Evolutionary conservation across 768 basidiomycete species (phyloP).

Genomic region (Xanthoconium purpureum): DNA sequence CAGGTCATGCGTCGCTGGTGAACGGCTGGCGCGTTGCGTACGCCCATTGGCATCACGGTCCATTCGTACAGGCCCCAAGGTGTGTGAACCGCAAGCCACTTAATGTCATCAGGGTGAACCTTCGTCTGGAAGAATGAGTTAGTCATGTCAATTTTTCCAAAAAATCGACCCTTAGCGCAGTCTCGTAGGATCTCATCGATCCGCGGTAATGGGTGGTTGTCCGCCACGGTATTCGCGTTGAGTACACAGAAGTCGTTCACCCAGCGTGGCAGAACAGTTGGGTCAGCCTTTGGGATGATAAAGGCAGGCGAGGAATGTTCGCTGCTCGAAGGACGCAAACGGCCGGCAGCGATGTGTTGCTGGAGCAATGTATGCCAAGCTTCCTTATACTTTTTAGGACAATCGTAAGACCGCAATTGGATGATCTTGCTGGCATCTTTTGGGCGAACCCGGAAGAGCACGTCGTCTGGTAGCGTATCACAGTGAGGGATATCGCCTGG

Average conservation of each 20-base stretch:
- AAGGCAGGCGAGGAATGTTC: constrained; percentile 35
- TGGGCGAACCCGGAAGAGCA: constrained; percentile 22
- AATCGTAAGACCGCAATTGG: constrained; percentile 24
- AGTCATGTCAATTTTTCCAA: not conserved
- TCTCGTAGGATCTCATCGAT: constrained; percentile 22
- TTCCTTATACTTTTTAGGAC: constrained; percentile 32
- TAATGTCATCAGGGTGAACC: not conserved
- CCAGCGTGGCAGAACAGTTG: not conserved
- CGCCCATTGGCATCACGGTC: not conserved
- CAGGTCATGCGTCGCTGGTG: not conserved
- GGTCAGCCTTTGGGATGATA: constrained; percentile 36
- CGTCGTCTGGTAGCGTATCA: constrained; percentile 18
- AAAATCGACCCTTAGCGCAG: constrained; percentile 33
- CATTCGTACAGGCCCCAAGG: not conserved
- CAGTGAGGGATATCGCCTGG: constrained; percentile 25
- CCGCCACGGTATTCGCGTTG: constrained; percentile 13
- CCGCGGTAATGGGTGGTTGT: constrained; percentile 13
- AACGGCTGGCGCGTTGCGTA: not conserved
- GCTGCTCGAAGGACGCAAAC: constrained; percentile 28
- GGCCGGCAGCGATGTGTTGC: constrained; percentile 33
- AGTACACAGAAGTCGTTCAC: constrained; percentile 3
- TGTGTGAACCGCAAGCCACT: not conserved
- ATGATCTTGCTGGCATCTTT: constrained; percentile 23
- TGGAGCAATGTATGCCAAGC: constrained; percentile 35
- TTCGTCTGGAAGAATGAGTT: not conserved